phyloP scores from a whole-genome alignment of 805 yeast genomes.

The Starmera dryadoides region DNA sequence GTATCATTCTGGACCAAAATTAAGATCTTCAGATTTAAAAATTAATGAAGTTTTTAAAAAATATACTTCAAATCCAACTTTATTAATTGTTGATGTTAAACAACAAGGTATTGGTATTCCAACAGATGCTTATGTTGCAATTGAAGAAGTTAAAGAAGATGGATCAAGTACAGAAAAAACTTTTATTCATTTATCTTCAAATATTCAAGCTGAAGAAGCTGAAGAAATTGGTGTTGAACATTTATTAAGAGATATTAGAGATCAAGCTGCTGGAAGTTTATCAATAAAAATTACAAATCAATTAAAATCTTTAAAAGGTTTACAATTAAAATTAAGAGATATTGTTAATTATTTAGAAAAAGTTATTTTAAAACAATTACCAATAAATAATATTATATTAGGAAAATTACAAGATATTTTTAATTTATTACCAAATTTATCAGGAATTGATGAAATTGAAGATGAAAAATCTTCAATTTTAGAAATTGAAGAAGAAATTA shows the following conservation, averaged over 20 bases:
- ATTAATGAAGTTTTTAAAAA: conserved; percentile 86
- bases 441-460: conserved; percentile 27
- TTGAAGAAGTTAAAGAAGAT: conserved; percentile 93
- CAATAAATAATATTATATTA: conserved; percentile 82
- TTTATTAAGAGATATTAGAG: conserved; percentile 85
- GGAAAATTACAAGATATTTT: conserved; percentile 94
- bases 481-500: conserved; percentile 21
- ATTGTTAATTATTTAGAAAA: conserved; percentile 73
- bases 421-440: conserved; percentile 81
- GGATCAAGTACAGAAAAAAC: conserved; percentile 91
- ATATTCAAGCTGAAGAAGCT: conserved; percentile 96
- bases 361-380: conserved; percentile 64
- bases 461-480: conserved; percentile 3
- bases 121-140: conserved; percentile 88
- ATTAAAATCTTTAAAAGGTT: conserved; percentile 79
- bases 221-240: conserved; percentile 99
- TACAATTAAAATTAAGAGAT: conserved; percentile 70
- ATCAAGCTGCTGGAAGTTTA: conserved; percentile 91
- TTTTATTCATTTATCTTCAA: conserved; percentile 87
- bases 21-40: conserved; percentile 79
- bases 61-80: conserved; percentile 73
- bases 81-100: conserved; percentile 86
- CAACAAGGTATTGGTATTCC: conserved; percentile 83
- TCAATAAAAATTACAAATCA: conserved; percentile 85
- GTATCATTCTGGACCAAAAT: conserved; percentile 97